Evolutionary conservation across 1,139 yeast species (phyloP).

Genomic region (Candida sanyaensis): DNA sequence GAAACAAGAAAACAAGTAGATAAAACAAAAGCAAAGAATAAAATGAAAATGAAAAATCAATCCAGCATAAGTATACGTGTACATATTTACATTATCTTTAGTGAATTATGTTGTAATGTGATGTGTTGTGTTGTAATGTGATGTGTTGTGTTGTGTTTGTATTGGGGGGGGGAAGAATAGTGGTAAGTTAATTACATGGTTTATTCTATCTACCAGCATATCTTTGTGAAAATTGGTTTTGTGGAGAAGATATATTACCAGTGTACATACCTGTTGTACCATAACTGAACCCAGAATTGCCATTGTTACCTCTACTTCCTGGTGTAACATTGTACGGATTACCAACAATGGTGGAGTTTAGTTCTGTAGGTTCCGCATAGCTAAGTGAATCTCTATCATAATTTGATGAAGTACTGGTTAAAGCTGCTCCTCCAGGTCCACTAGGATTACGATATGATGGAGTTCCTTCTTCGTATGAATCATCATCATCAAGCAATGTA

Average conservation of each 20-base stretch:
- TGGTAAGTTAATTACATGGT: no score
- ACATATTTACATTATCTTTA: not conserved
- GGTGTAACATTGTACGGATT: constrained; percentile 35
- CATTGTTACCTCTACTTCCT: not conserved
- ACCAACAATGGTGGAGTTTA: constrained; percentile 47
- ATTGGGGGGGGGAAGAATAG: no score
- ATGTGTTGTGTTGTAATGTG: no score
- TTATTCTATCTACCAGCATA: not conserved
- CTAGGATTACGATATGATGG: constrained; percentile 4
- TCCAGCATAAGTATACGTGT: not conserved
- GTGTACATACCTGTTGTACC: constrained; percentile 14
- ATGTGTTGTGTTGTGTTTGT: no score
- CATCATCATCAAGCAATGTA: constrained; percentile 29
- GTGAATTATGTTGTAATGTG: not conserved
- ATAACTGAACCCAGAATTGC: constrained; percentile 14
- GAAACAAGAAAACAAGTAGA: no score
- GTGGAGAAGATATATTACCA: constrained; percentile 13
- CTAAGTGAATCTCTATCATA: constrained; percentile 33
- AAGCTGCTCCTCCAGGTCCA: constrained; percentile 10
- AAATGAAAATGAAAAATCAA: not conserved
- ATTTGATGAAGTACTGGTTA: constrained; percentile 9
- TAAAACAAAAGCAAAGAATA: no score
- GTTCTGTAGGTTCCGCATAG: constrained; percentile 44
- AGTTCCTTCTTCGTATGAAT: constrained; percentile 26
- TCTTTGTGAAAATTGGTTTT: constrained; percentile 10